phyloP scores from a whole-genome alignment of 1,284 basidiomycete species.

The Sporisorium reilianum region DNA sequence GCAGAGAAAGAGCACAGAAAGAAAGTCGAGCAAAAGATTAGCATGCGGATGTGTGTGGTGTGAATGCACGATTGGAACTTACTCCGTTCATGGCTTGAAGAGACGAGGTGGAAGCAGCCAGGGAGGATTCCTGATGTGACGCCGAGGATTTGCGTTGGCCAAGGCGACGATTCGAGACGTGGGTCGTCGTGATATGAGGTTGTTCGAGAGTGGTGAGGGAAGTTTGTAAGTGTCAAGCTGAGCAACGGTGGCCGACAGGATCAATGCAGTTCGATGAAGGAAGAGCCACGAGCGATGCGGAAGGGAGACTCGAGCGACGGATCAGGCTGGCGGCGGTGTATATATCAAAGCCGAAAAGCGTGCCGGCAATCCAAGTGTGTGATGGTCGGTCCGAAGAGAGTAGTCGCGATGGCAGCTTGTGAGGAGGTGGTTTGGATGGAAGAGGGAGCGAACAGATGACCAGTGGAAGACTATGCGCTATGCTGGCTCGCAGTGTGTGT shows the following conservation, averaged over 20 bases:
- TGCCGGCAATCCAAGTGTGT: slow-evolving; percentile 5
- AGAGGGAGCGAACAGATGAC: not conserved
- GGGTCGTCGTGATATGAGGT: not conserved
- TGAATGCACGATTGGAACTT: not conserved
- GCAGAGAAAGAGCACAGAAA: not conserved
- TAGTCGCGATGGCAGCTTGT: not conserved
- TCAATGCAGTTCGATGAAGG: slow-evolving; percentile 7
- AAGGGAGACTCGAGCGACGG: too few relatives aligned
- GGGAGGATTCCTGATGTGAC: slow-evolving; percentile 17
- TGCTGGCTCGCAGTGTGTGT: not conserved
- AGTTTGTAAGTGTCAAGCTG: not conserved
- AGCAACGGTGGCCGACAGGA: not conserved
- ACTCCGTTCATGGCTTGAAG: slow-evolving; percentile 40
- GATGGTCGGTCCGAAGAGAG: not conserved
- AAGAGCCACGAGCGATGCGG: slow-evolving; percentile 3
- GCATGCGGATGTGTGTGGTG: not conserved
- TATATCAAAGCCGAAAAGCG: slow-evolving; percentile 9
- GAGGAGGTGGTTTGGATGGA: not conserved
- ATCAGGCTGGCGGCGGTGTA: slow-evolving; percentile 7
- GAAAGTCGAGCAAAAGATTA: not conserved
- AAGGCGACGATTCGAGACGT: not conserved
- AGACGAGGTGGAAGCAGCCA: slow-evolving; percentile 34
- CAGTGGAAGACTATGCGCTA: not conserved
- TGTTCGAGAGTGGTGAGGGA: not conserved
- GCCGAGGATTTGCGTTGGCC: not conserved